Conservation (phyloP, 257 asterid species). For the Lantana camara region DNA sequence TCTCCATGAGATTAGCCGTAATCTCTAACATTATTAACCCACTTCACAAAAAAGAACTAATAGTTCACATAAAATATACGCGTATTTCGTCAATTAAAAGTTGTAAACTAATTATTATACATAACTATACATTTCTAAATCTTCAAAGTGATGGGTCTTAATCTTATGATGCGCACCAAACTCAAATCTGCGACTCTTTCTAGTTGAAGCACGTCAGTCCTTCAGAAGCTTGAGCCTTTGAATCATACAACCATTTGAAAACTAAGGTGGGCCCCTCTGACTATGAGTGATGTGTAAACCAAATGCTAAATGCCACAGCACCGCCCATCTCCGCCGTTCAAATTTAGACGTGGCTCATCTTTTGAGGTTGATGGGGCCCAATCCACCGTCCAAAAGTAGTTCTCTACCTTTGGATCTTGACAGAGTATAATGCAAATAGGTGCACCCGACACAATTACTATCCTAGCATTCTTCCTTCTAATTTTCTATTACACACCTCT, state of each 20-base stretch:
- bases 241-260: slow-evolving; percentile 2
- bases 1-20: no score
- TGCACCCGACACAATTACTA: no score
- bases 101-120: no score
- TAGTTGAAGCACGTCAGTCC: neutral
- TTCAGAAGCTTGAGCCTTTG: no score
- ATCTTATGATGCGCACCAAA: neutral
- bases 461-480: no score
- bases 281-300: neutral
- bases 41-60: no score
- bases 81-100: no score
- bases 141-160: neutral
- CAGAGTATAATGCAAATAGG: no score
- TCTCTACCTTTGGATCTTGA: no score
- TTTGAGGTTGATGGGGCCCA: slow-evolving; percentile 15
- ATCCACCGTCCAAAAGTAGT: slow-evolving; percentile 31
- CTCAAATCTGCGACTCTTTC: neutral
- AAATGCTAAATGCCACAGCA: slow-evolving; percentile 16
- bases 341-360: slow-evolving; percentile 13
- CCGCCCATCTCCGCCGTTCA: neutral
- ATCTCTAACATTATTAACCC: no score
- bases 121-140: slow-evolving; percentile 17
- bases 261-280: neutral
- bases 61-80: no score
- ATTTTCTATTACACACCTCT: no score